Evolutionary conservation across 2,329 filamentous ascomycete species (phyloP), one percentile per base, ranked within the genome.

Genomic region (Ophiobolus disseminans): DNA sequence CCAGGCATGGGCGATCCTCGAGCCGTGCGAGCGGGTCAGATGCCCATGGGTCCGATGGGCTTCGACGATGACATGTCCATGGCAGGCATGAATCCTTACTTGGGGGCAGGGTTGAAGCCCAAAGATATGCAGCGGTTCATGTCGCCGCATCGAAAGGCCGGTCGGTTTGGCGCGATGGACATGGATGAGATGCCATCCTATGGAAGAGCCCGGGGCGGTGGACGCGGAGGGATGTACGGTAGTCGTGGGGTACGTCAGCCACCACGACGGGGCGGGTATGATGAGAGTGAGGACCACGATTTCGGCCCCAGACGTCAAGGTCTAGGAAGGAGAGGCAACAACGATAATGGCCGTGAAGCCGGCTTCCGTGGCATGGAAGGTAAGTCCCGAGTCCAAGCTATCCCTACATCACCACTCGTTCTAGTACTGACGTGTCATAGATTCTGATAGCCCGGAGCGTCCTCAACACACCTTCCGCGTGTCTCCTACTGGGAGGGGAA

Each of bases 61-160:
- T 48, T 50, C 10, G 53, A 47, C 21, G 43, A 53, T 32, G 55
- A 54, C 13, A 41, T 53, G 26, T 38, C 40, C 16, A 48, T 53
- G 26, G 39, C 41, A 21, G 54, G 54, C 7, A 38, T 50, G 40
- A 47, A 53, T 38, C 35, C 47, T n/a, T 47, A 54, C 23, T 22
- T 47, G 14, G 21, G 26, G 31, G 13, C 37, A 31, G 41, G 41
- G 16, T 31, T 45, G 34, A 46, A 38, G 31, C 35, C 9, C 13
- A 47, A 39, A 19, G 41, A 32, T 14, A 40, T 48, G 35, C 36
- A 31, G 28, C 37, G 40, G 19, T 51, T 50, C 39, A 32, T 53
- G 31, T 41, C 35, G 9, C 46, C 39, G 7, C 38, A 38, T 28
- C 20, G 39, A 19, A 25, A 23, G 17, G 2, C 16, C 9, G 16